Evolutionary conservation across 805 yeast genomes (phyloP).

Genomic region (Saturnispora besseyi): DNA sequence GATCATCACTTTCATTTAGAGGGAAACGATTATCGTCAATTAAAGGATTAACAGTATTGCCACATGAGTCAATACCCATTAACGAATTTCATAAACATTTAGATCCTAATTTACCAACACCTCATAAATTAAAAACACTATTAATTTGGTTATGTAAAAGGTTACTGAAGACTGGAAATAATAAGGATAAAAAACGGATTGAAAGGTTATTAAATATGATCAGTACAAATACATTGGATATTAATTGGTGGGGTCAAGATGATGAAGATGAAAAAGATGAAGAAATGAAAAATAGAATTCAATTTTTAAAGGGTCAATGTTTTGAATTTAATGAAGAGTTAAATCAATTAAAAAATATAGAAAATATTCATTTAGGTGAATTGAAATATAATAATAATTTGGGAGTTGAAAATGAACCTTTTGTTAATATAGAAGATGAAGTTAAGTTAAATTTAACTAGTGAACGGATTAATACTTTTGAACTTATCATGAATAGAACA

Average conservation of each 20-base stretch:
- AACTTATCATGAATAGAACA: conserved; percentile 28
- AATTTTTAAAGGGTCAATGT: conserved; percentile 37
- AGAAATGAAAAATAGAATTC: conserved; percentile 40
- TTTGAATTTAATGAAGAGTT: conserved; percentile 37
- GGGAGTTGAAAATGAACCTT: conserved; percentile 9
- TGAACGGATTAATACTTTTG: conserved; percentile 21
- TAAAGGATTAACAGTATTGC: conserved; percentile 58
- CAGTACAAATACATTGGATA: conserved; percentile 22
- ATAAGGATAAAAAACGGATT: conserved; percentile 20
- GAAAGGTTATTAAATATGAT: neutral
- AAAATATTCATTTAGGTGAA: conserved; percentile 1
- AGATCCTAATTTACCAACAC: conserved; percentile 56
- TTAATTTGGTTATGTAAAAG: conserved; percentile 60
- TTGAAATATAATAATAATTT: neutral
- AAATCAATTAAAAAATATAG: conserved; percentile 32
- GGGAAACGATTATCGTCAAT: conserved; percentile 69
- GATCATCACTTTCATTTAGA: conserved; percentile 46
- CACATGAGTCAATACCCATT: conserved; percentile 52
- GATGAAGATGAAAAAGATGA: conserved; percentile 32
- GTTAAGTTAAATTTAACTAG: neutral
- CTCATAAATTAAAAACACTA: conserved; percentile 63
- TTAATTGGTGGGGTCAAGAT: conserved; percentile 57
- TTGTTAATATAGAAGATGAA: neutral
- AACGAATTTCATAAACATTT: conserved; percentile 53
- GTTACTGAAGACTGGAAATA: conserved; percentile 22